Evolutionary conservation across 768 basidiomycete species (phyloP), one percentile per base, ranked within the genome.

Genomic region (Steccherinum ochraceum): DNA sequence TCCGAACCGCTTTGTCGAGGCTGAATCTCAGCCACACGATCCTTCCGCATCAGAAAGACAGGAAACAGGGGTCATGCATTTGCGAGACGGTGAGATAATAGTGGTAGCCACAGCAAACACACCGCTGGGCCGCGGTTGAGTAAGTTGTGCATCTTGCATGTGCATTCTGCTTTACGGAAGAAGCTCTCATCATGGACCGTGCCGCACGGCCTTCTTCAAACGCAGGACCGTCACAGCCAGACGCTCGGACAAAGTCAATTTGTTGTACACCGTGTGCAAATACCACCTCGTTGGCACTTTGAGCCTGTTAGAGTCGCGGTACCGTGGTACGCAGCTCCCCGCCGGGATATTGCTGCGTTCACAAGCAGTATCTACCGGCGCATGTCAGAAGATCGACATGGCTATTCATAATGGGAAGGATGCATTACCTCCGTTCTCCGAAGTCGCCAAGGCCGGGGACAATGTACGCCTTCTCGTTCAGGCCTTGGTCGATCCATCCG

Each of bases 361-460:
- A 58, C 46, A 52, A 19, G 45, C 57, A 58, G 24, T 58, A 58
- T 46, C 57, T 58, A 49, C 18, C 18, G 41, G 12, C 4, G 13
- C 40, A 26, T 50, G 41, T 41, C 40, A 40, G 39, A 13, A 10
- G 39, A 50, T 42, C n/a, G n/a, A n/a, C n/a, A n/a, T n/a, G n/a
- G n/a, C n/a, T n/a, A 20, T 16, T 18, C 45, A 46, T 18, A 24
- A 46, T 46, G 23, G 23, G 45, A 25, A 26, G 7, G 5, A n/a
- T 3, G 23, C 12, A 16, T 23, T 59, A 86, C 88, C 90, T 84
- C 63, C 90, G 72, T 65, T 95, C 93, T 47, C 93, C 93, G 65
- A 97, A 97, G 65, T 97, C 93, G n/a, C 93, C 93, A n/a, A 97
- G 73, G 24, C 93, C 93, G 5, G 92, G 93, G 50, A 93, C 82